These are phyloP conservation scores for Talaromyces sp. DNA, from an alignment of 2,329 filamentous ascomycete genomes.

Conservation along the genomic window DNA sequence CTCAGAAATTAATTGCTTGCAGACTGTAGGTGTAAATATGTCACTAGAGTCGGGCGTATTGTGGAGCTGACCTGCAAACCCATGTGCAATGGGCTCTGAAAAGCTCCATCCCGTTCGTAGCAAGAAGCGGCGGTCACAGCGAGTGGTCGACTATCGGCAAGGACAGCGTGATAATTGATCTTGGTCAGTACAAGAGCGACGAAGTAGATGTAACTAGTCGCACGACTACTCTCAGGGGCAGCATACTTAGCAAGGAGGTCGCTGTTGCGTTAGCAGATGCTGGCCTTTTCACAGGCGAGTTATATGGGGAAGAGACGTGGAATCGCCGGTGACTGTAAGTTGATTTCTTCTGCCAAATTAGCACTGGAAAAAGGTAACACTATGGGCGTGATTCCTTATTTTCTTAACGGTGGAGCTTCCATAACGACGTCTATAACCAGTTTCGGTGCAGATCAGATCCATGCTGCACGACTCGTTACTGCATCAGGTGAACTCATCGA, in stretches of 20 bases:
- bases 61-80: background rate
- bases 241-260: constrained; percentile 4
- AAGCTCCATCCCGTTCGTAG: constrained; percentile 1
- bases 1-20: background rate
- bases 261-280: background rate
- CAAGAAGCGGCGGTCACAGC: constrained; percentile 8
- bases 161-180: constrained; percentile 6
- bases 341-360: background rate
- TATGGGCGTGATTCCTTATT: constrained; percentile 13
- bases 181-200: background rate
- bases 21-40: background rate
- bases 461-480: constrained; percentile 7
- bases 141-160: constrained; percentile 10
- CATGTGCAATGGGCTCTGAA: constrained; percentile 6
- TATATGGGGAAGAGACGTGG: background rate
- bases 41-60: background rate
- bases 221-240: background rate
- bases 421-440: constrained; percentile 6
- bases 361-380: constrained; percentile 11
- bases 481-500: constrained; percentile 20
- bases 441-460: constrained; percentile 6
- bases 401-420: constrained; percentile 5
- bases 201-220: background rate
- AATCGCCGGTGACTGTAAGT: background rate
- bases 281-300: constrained; percentile 5